Base-by-base conservation (phyloP, 2,329 filamentous ascomycete species). In the Diaporthe amygdali region DNA sequence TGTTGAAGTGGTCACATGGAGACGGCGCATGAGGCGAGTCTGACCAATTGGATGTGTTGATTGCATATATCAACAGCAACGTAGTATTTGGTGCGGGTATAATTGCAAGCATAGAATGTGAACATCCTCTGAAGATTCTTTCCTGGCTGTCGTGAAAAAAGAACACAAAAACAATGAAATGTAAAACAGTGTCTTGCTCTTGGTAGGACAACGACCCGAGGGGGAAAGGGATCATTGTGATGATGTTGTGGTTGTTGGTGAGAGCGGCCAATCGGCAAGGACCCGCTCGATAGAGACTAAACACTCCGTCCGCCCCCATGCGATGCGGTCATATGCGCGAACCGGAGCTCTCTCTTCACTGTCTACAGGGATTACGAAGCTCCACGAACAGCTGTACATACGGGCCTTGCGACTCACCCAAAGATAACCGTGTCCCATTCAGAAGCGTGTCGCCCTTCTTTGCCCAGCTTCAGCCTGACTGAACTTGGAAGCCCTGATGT, bases 311-410 rank as follows among this genome's bases (percentile, higher is more conserved):
- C 39, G 20, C 17, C 59, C 59, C 37, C 52, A 64, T 61, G 51
- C 68, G 61, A 70, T 70, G 68, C 63, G 71, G 68, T 70, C 71
- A 72, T 71, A 67, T 39, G 52, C 61, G 70, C 52, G 66, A 51
- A 64, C 47, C 52, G 39, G 67, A 63, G 54, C 52, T 59, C 37
- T 59, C 30, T 17, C 32, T 15, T 41, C 46, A 6, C 32, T 37
- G 46, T 39, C 59, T 51, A 17, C 67, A 69, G 55, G 44, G 54
- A 25, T 49, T 46, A 51, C 67, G 34, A 52, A 44, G 61, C 68
- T 70, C 67, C 52, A 72, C 68, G 59, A 51, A 52, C 71, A 71
- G 66, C 67, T 72, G 64, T 71, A 63, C 69, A 39, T 47, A 52
- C 49, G 41, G 51, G 41, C 32, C 61, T 47, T 54, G 46, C 71